Evolutionary conservation across 352 stramenopile genomes (phyloP), one percentile per base, ranked within the genome.

Genomic region (Pythium pyrilobum): DNA sequence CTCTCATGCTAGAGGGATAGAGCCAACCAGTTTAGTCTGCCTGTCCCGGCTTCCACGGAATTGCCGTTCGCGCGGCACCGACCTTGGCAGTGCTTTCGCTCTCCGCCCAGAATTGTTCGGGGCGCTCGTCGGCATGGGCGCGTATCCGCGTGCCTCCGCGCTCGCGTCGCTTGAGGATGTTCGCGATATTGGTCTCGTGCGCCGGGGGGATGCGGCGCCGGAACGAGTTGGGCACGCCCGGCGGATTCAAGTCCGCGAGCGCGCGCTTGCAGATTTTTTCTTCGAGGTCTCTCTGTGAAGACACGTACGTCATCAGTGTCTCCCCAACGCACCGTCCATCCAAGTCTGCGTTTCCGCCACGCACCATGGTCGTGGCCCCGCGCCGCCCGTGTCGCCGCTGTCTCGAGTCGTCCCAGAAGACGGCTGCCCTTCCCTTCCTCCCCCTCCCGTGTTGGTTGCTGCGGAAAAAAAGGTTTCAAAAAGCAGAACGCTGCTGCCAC

Each of bases 101-200:
- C 62, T 94, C 83, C 12, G 80, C 79, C 83, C 83, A 94, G 27
- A 78, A 85, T 33, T 83, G 80, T 56, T 94, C 83, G 12, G 70
- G 59, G 18, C 59, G 68, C 37, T 83, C 76, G 32, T 84, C 71
- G 27, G 69, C 70, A 8, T 72, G 53, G 49, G 81, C 71, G 25
- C 65, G 63, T 48, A 74, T 76, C 27, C 80, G 69, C 21, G 64
- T 54, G 16, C 27, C 64, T 10, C 62, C 65, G 32, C 74, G 72
- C 57, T 92, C 81, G 5, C 81, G 74, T 16, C 68, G 67, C 31
- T 85, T 71, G 56, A 92, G 62, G 43, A 85, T 66, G 29, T 59
- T 67, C 40, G 75, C 73, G 43, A 92, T 85, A 52, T 92, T 92
- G 60, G 85, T 61, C 25, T 56, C 44, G 15, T 46, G 58, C 67